Percentiles rank a stretch among this genome's conserved stretches.
Evolutionary conservation across 305 asterid genomes (phyloP).

Genomic region (Solanum aculeatissimum): DNA sequence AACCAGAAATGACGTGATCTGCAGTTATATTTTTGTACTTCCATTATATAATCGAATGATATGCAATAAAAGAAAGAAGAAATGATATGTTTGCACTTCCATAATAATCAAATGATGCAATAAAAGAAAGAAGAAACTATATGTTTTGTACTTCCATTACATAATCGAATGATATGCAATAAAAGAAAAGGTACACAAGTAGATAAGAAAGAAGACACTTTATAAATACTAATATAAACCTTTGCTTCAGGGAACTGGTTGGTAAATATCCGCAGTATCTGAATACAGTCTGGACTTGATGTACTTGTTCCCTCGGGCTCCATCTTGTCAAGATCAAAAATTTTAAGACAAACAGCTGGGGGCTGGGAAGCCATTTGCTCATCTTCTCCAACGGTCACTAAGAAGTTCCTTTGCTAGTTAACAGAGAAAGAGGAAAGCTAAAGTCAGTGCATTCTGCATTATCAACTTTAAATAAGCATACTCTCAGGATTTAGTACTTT

Average conservation of each 20-base stretch:
- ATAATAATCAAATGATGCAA: neutral
- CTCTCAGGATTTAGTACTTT: neutral
- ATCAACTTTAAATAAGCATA: neutral
- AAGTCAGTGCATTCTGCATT: neutral
- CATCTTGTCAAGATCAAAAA: slow-evolving; percentile 80
- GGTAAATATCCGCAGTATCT: slow-evolving; percentile 74
- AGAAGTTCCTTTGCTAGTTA: slow-evolving; percentile 79
- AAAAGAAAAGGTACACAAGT: neutral
- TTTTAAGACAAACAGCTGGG: slow-evolving; percentile 63
- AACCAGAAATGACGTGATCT: slow-evolving; percentile 80
- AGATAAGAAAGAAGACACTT: neutral
- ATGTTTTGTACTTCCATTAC: neutral
- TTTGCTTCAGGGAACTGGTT: slow-evolving; percentile 84
- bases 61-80: neutral
- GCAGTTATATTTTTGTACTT: slow-evolving; percentile 3
- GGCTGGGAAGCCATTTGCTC: slow-evolving; percentile 69
- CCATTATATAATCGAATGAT: neutral
- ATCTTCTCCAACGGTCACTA: slow-evolving; percentile 91
- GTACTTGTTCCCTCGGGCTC: slow-evolving; percentile 77
- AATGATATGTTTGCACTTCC: neutral
- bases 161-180: neutral
- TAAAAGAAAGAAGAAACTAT: neutral
- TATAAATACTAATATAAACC: slow-evolving; percentile 21
- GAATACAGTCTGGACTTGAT: slow-evolving; percentile 75
- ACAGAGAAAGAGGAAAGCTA: slow-evolving; percentile 1